Conservation (phyloP, 352 stramenopile species). For the Thalassiosira gravida region DNA sequence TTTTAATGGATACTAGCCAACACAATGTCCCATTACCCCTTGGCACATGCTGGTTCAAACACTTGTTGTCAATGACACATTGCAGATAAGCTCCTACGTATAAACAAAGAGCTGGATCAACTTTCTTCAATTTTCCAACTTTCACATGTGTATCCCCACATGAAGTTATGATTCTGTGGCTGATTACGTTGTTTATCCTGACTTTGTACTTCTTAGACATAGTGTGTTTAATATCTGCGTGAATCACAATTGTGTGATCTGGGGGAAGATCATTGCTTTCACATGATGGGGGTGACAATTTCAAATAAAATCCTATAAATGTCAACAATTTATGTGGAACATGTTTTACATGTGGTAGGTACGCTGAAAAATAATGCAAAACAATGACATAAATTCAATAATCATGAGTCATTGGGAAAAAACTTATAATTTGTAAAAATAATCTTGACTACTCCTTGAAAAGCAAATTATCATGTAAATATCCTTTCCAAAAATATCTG, state of each 20-base stretch:
- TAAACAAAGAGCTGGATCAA: conserved; percentile 22
- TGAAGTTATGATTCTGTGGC: conserved; percentile 19
- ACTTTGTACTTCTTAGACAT: not conserved
- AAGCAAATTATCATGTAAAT: no score
- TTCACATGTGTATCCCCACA: conserved; percentile 18
- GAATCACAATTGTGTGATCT: conserved; percentile 12
- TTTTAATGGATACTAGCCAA: conserved; percentile 6
- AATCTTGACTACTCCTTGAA: no score
- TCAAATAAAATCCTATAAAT: no score
- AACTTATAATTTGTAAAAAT: no score
- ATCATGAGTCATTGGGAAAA: no score
- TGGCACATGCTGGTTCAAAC: conserved; percentile 1
- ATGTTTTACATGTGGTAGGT: no score
- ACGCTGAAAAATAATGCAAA: no score
- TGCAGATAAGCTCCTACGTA: conserved; percentile 24
- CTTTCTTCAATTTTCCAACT: not conserved
- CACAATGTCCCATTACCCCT: conserved; percentile 16
- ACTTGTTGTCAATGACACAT: conserved; percentile 5
- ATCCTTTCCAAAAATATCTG: no score
- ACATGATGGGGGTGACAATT: no score
- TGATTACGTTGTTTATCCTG: conserved; percentile 2
- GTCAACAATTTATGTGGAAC: no score
- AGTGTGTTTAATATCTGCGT: not conserved
- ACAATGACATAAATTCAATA: no score
- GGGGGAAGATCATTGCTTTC: not conserved